Evolutionary conservation across 2,329 filamentous ascomycete species (phyloP).

Genomic region (Aspergillus awamori): DNA sequence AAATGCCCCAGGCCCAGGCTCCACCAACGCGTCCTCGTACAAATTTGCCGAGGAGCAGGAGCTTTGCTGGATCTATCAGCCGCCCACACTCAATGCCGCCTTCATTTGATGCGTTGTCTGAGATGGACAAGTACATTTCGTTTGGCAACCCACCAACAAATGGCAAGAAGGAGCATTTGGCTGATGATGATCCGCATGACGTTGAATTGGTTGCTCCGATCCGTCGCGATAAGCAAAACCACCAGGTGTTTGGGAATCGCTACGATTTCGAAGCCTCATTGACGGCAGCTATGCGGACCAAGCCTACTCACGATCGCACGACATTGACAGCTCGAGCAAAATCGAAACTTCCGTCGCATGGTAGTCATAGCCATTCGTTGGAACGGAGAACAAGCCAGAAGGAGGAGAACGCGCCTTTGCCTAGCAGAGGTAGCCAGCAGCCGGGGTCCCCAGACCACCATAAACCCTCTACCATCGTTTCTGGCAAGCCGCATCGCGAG

Average conservation of each 20-base stretch:
- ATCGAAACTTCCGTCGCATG: constrained; percentile 49
- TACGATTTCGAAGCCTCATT: constrained; percentile 97
- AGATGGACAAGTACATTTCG: constrained; percentile 56
- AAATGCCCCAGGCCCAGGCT: constrained; percentile 44
- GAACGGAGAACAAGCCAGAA: constrained; percentile 11
- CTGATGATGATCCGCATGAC: constrained; percentile 71
- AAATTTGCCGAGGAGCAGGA: constrained; percentile 69
- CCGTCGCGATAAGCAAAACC: constrained; percentile 53
- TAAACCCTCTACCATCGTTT: constrained; percentile 58
- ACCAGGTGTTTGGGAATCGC: constrained; percentile 82
- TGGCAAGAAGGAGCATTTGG: constrained; percentile 69
- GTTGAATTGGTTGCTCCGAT: constrained; percentile 62
- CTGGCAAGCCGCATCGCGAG: constrained; percentile 70
- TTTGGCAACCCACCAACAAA: constrained; percentile 64
- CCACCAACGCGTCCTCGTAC: constrained; percentile 53
- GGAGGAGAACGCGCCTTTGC: constrained; percentile 22
- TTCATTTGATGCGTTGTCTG: constrained; percentile 71
- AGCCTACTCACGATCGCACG: constrained; percentile 64
- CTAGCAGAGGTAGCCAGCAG: constrained; percentile 21
- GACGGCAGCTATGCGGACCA: constrained; percentile 72
- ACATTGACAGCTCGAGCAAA: constrained; percentile 59
- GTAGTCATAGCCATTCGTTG: constrained; percentile 18
- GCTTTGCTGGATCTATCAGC: constrained; percentile 55
- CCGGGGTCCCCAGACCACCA: constrained; percentile 27
- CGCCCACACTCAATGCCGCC: constrained; percentile 55